Percentiles rank a stretch among this genome's conserved stretches.
These are phyloP conservation scores for Boletellus deceptivus DNA, from an alignment of 1,284 basidiomycete genomes.

Conservation along the genomic window DNA sequence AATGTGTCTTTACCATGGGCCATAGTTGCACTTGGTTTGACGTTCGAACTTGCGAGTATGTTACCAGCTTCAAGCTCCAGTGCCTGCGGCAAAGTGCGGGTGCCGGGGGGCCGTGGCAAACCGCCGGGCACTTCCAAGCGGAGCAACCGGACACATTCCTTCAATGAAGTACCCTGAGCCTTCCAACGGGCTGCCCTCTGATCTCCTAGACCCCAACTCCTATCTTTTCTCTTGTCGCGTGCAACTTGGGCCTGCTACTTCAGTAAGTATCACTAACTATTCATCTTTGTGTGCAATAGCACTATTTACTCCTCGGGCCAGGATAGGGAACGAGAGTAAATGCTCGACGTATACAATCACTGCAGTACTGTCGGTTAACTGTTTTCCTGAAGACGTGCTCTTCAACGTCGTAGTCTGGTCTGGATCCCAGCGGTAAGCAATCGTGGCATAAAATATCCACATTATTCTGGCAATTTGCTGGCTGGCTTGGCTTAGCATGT, in stretches of 20 bases:
- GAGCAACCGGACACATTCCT: too few species aligned
- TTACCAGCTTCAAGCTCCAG: too few species aligned
- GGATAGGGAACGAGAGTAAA: conserved; percentile 64
- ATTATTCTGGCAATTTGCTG: conserved; percentile 30
- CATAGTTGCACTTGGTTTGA: conserved; percentile 10
- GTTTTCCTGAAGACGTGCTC: conserved; percentile 45
- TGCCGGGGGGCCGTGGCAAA: too few species aligned
- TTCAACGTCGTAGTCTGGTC: conserved; percentile 79
- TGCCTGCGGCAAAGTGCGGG: too few species aligned
- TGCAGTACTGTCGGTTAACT: too few species aligned
- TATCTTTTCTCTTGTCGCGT: conserved; percentile 61
- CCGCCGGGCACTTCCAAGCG: too few species aligned
- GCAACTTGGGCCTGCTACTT: conserved; percentile 46
- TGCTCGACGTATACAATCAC: conserved; percentile 57
- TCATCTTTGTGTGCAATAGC: conserved; percentile 46
- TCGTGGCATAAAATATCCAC: conserved; percentile 54
- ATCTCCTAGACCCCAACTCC: conserved; percentile 54
- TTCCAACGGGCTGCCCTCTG: conserved; percentile 43
- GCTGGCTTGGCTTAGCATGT: conserved; percentile 13
- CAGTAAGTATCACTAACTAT: conserved; percentile 37
- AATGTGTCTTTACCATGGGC: conserved; percentile 18
- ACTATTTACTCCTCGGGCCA: too few species aligned
- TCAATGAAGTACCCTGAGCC: conserved; percentile 22
- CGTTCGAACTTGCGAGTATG: conserved; percentile 7
- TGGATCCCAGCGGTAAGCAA: conserved; percentile 53